Percentiles rank a stretch among this genome's conserved stretches.
Evolutionary conservation across 768 basidiomycete species (phyloP).

Genomic region (Sistotremastrum niveocremeum): DNA sequence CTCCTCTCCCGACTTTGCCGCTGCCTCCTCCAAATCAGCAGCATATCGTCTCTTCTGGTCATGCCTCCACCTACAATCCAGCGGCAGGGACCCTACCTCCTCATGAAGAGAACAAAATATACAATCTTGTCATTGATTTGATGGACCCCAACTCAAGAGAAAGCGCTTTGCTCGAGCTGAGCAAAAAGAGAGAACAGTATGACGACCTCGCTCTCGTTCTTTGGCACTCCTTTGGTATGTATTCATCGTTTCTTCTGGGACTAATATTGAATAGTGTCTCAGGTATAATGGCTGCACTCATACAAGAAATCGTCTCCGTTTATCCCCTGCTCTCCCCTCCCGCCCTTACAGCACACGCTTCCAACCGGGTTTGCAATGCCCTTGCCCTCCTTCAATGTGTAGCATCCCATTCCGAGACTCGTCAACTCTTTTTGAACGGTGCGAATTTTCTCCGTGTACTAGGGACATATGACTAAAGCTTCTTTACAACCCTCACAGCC

Average conservation of each 20-base stretch:
- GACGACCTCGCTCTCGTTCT: conserved; percentile 95
- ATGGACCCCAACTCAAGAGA: conserved; percentile 78
- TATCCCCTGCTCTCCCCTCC: conserved; percentile 94
- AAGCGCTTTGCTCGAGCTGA: conserved; percentile 82
- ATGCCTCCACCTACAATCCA: too few relatives aligned
- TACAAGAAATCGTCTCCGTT: conserved; percentile 97
- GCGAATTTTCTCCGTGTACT: conserved; percentile 10
- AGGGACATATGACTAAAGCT: background rate
- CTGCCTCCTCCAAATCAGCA: too few relatives aligned
- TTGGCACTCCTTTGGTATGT: conserved; percentile 94
- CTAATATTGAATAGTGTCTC: background rate
- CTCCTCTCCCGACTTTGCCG: too few relatives aligned
- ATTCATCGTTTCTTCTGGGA: background rate
- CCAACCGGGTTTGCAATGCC: conserved; percentile 98
- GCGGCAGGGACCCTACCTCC: too few relatives aligned
- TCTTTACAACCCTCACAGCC: conserved; percentile 30
- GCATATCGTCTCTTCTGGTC: too few relatives aligned
- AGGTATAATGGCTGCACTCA: conserved; percentile 96
- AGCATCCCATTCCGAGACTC: conserved; percentile 91
- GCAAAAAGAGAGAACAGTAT: conserved; percentile 98
- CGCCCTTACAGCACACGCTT: conserved; percentile 91
- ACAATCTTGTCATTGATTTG: conserved; percentile 76
- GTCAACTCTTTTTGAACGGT: conserved; percentile 93
- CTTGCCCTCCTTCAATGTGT: conserved; percentile 96
- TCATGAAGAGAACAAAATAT: conserved; percentile 72